Evolutionary conservation across 2,329 filamentous ascomycete genomes (phyloP).

Genomic region (Aspergillus ruber): DNA sequence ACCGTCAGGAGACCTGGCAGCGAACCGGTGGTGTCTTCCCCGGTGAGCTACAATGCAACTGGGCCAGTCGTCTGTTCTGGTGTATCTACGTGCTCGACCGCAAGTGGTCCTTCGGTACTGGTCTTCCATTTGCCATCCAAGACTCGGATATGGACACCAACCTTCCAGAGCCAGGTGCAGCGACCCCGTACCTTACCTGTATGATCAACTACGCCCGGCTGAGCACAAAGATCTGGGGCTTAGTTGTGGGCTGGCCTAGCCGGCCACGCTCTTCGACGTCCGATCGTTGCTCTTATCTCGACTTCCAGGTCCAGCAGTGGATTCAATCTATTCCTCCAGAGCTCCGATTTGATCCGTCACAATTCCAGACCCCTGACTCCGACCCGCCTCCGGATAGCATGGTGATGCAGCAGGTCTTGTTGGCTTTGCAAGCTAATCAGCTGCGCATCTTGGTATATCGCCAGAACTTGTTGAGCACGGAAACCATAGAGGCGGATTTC

Average conservation of each 20-base stretch:
- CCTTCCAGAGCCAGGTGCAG: slow-evolving; percentile 38
- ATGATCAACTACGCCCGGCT: slow-evolving; percentile 45
- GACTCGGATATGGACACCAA: slow-evolving; percentile 47
- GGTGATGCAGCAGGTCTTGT: slow-evolving; percentile 38
- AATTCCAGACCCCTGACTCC: slow-evolving; percentile 9
- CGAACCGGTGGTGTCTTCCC: slow-evolving; percentile 30
- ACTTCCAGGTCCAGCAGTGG: slow-evolving; percentile 42
- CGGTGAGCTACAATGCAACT: slow-evolving; percentile 30
- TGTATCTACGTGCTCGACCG: slow-evolving; percentile 48
- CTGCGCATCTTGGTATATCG: slow-evolving; percentile 42
- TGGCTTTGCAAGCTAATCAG: slow-evolving; percentile 44
- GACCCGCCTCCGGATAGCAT: slow-evolving; percentile 24
- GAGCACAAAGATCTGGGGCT: slow-evolving; percentile 43
- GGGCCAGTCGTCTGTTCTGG: slow-evolving; percentile 42
- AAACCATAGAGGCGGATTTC: slow-evolving; percentile 31
- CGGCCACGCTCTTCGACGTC: slow-evolving; percentile 27
- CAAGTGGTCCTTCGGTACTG: slow-evolving; percentile 49
- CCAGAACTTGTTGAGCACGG: slow-evolving; percentile 35
- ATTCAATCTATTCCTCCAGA: slow-evolving; percentile 41
- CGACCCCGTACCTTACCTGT: slow-evolving; percentile 39
- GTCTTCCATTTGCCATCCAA: slow-evolving; percentile 44
- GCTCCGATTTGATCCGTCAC: slow-evolving; percentile 32
- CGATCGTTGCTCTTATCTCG: slow-evolving; percentile 36
- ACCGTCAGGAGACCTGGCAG: slow-evolving; percentile 40
- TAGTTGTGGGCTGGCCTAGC: slow-evolving; percentile 34